These are phyloP conservation scores for Macrolepiota dolichaula DNA, from an alignment of 768 basidiomycete genomes.

Conservation along the genomic window DNA sequence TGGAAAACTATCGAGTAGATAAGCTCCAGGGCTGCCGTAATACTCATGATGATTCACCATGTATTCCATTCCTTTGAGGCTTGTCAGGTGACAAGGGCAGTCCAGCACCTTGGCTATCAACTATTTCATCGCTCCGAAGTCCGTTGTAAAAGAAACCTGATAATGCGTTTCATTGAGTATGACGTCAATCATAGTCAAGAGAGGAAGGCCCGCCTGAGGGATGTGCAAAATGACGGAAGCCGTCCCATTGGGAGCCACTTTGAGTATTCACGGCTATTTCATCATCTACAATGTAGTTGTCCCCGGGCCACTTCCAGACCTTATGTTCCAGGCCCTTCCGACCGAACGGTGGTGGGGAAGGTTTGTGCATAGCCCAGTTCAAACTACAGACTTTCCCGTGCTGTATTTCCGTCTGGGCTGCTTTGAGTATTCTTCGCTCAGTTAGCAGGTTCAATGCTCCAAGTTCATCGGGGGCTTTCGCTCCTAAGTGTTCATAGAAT, in stretches of 20 bases:
- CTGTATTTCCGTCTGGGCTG: slow-evolving; percentile 18
- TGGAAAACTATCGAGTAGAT: slow-evolving; percentile 16
- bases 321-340: slow-evolving; percentile 19
- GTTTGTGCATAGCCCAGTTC: slow-evolving; percentile 24
- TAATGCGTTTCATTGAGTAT: background rate
- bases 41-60: slow-evolving; percentile 12
- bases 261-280: slow-evolving; percentile 22
- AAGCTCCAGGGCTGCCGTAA: background rate
- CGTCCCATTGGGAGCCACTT: slow-evolving; percentile 24
- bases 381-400: slow-evolving; percentile 18
- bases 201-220: background rate
- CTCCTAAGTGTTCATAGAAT: slow-evolving; percentile 21
- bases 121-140: slow-evolving; percentile 16
- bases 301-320: slow-evolving; percentile 14
- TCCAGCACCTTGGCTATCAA: slow-evolving; percentile 14
- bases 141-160: slow-evolving; percentile 22
- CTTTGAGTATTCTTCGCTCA: slow-evolving; percentile 17
- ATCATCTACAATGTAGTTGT: slow-evolving; percentile 19
- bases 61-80: slow-evolving; percentile 21
- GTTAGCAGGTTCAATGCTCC: slow-evolving; percentile 23
- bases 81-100: slow-evolving; percentile 14
- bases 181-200: background rate
- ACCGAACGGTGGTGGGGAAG: slow-evolving; percentile 14
- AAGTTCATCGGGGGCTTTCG: slow-evolving; percentile 17
- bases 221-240: slow-evolving; percentile 13